Conservation (phyloP, 1,139 yeast species). For the Scheffersomyces parashehatae region DNA sequence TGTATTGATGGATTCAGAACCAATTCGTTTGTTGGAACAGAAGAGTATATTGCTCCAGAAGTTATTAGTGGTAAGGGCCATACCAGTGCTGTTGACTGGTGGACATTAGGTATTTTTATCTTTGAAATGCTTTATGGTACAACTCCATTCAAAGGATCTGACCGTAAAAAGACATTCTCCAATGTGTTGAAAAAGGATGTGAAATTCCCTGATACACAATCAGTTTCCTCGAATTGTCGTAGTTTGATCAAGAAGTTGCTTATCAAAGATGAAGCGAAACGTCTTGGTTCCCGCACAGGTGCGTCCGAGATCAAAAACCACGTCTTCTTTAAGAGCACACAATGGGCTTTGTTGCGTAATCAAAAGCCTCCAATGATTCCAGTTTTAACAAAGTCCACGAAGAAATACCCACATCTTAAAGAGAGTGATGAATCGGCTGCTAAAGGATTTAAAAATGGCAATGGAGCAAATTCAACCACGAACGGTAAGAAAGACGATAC, state of each 20-base stretch:
- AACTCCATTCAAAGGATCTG: conserved; percentile 92
- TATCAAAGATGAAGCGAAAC: conserved; percentile 82
- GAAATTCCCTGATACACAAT: conserved; percentile 57
- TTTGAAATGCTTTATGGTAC: conserved; percentile 95
- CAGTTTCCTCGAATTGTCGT: conserved; percentile 74
- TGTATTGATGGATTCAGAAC: conserved; percentile 96
- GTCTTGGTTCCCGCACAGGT: conserved; percentile 89
- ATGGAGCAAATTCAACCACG: neutral
- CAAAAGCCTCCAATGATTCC: conserved; percentile 96
- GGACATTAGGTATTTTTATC: conserved; percentile 92
- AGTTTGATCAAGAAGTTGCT: conserved; percentile 75
- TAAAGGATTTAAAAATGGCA: conserved; percentile 2
- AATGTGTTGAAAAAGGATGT: conserved; percentile 85
- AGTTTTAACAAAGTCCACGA: conserved; percentile 60
- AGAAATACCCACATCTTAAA: conserved; percentile 21
- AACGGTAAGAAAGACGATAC: conserved; percentile 21
- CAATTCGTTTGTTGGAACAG: conserved; percentile 97
- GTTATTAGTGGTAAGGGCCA: conserved; percentile 97
- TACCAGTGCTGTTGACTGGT: conserved; percentile 98
- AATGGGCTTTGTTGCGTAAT: conserved; percentile 92
- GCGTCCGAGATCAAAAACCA: conserved; percentile 93
- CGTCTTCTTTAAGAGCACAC: conserved; percentile 83
- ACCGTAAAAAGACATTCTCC: conserved; percentile 85
- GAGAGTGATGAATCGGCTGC: conserved; percentile 26
- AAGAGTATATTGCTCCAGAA: conserved; percentile 97